phyloP scores from a whole-genome alignment of 352 stramenopile genomes.

The Pythium sukuiense region DNA sequence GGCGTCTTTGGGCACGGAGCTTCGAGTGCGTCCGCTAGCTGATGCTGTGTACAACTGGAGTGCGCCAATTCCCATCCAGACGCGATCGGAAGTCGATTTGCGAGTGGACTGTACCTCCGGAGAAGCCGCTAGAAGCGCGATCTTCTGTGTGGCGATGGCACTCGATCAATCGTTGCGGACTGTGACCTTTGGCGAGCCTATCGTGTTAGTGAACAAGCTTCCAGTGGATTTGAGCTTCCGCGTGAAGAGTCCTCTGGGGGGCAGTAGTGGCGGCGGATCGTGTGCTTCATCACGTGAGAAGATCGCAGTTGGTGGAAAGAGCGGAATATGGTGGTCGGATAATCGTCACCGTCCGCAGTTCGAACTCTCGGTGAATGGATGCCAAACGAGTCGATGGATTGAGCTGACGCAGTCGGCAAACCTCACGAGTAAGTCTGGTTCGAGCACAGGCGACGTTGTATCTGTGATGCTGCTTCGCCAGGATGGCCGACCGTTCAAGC shows the following conservation, averaged over 20 bases:
- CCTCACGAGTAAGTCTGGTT: slow-evolving; percentile 30
- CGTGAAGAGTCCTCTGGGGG: slow-evolving; percentile 43
- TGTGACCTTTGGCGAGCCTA: slow-evolving; percentile 63
- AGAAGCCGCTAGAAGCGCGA: slow-evolving; percentile 34
- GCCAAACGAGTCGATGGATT: slow-evolving; percentile 63
- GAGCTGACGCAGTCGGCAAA: slow-evolving; percentile 51
- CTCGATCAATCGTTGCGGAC: slow-evolving; percentile 68
- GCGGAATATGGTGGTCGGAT: slow-evolving; percentile 79
- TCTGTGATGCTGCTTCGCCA: slow-evolving; percentile 59
- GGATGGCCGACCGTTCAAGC: slow-evolving; percentile 64
- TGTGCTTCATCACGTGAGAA: slow-evolving; percentile 23
- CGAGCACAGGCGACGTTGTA: slow-evolving; percentile 37
- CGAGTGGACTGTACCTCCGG: slow-evolving; percentile 60
- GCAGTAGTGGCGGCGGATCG: neutral
- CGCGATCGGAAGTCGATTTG: slow-evolving; percentile 51
- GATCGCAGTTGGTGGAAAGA: slow-evolving; percentile 56
- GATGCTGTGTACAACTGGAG: slow-evolving; percentile 61
- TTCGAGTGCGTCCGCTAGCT: slow-evolving; percentile 59
- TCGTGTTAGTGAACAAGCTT: slow-evolving; percentile 82
- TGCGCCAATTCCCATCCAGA: slow-evolving; percentile 77
- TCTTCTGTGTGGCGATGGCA: slow-evolving; percentile 68
- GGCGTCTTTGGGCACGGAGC: slow-evolving; percentile 62
- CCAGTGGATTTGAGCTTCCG: slow-evolving; percentile 62
- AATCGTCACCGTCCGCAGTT: slow-evolving; percentile 66
- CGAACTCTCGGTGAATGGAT: slow-evolving; percentile 64